Conservation (phyloP, 352 stramenopile genomes). For the Blastocystis sp. region DNA sequence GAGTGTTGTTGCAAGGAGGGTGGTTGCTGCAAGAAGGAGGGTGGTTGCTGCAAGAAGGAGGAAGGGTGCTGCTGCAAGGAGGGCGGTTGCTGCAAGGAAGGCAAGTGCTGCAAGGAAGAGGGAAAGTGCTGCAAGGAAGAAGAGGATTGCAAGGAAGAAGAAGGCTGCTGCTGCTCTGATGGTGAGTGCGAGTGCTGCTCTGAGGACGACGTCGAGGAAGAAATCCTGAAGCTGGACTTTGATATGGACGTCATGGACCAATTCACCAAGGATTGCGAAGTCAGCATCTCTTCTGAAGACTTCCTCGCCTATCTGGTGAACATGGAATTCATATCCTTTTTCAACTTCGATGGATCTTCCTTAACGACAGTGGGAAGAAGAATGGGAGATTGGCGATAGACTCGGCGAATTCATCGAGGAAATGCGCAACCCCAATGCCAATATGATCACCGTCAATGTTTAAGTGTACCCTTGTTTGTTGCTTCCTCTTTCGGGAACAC, state of each 20-base stretch:
- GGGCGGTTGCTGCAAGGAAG: background rate
- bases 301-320: conserved; percentile 52
- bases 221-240: conserved; percentile 29
- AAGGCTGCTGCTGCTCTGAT: background rate
- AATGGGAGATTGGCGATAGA: conserved; percentile 24
- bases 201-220: conserved; percentile 37
- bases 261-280: conserved; percentile 55
- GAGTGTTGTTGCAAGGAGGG: background rate
- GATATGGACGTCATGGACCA: conserved; percentile 66
- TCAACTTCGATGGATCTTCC: background rate
- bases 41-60: conserved; percentile 11
- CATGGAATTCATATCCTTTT: conserved; percentile 71
- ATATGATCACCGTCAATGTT: conserved; percentile 12
- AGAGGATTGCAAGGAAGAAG: background rate
- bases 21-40: background rate
- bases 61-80: conserved; percentile 2
- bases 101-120: conserved; percentile 13
- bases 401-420: conserved; percentile 37
- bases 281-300: conserved; percentile 57
- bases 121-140: conserved; percentile 25
- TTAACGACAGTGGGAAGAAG: conserved; percentile 43
- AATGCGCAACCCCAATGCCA: conserved; percentile 34
- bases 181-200: background rate
- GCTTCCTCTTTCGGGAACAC: too few relatives aligned
- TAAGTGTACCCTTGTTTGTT: background rate